Percentiles rank a stretch among this genome's conserved stretches.
These are phyloP conservation scores for Crucihimalaya himalaica DNA, from an alignment of 345 rosid species.

Conservation along the genomic window DNA sequence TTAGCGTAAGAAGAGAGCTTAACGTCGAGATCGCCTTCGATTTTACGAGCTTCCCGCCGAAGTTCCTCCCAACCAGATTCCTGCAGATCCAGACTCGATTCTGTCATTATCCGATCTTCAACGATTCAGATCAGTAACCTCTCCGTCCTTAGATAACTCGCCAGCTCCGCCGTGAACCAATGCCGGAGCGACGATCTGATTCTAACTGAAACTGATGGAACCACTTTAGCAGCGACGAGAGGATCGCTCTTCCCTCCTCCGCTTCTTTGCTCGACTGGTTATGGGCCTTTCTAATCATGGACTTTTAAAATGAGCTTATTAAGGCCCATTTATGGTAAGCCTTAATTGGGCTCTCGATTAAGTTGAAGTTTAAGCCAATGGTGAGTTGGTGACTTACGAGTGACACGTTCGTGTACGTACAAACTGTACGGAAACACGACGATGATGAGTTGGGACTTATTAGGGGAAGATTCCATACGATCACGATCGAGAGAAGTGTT, in stretches of 20 bases:
- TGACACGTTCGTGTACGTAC: constrained; percentile 9
- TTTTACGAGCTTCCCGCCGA: constrained; percentile 85
- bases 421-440: constrained; percentile 16
- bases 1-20: constrained; percentile 98
- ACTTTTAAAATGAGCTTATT: neutral
- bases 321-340: neutral
- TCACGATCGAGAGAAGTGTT: neutral
- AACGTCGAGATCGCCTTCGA: constrained; percentile 97
- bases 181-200: constrained; percentile 28
- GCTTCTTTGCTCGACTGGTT: constrained; percentile 3
- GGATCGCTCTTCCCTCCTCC: constrained; percentile 24
- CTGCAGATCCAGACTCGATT: constrained; percentile 75
- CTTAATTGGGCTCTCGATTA: neutral
- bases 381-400: neutral
- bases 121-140: constrained; percentile 33
- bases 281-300: neutral
- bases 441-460: neutral
- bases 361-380: neutral
- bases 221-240: neutral
- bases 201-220: neutral
- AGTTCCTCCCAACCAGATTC: constrained; percentile 99
- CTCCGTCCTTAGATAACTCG: neutral
- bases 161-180: constrained; percentile 30
- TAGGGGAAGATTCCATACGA: neutral
- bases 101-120: constrained; percentile 61